A percentile compares a stretch with the other conserved stretches of the same genome.
Conservation (phyloP, 1,284 basidiomycete genomes). For the Uromyces viciae-fabae region DNA sequence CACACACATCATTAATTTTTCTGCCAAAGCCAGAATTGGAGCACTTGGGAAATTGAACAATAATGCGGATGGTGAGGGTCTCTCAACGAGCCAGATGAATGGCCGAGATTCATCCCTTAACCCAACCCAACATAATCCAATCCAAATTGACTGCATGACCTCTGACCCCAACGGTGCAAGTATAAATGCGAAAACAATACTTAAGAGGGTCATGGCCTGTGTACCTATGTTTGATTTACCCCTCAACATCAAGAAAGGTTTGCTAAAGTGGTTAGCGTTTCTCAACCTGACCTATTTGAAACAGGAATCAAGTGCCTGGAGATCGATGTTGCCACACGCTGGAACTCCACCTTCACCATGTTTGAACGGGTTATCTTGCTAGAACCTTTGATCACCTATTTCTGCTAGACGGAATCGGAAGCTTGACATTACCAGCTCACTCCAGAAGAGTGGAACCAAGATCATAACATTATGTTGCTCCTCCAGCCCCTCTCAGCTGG, state of each 20-base stretch:
- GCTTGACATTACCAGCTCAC: not conserved
- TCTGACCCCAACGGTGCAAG: not conserved
- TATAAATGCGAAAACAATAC: not conserved
- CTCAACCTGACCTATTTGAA: not conserved
- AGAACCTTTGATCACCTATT: not conserved
- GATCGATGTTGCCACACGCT: not conserved
- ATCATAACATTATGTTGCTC: not conserved
- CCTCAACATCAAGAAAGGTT: conserved; percentile 12
- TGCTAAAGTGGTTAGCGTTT: not conserved
- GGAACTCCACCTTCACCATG: conserved; percentile 15
- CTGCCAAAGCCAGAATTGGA: not conserved
- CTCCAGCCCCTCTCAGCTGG: not conserved
- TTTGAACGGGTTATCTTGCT: not conserved
- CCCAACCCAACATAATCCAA: not conserved
- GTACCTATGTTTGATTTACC: not conserved
- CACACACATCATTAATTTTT: conserved; percentile 4
- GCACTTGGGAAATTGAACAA: not conserved
- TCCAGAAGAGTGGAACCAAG: not conserved
- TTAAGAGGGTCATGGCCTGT: conserved; percentile 7
- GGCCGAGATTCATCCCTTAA: not conserved
- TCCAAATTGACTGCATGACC: too few species aligned
- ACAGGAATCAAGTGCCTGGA: not conserved
- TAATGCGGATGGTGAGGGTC: not conserved
- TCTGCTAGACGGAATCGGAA: not conserved
- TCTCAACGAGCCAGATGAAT: not conserved